These are phyloP conservation scores for Calocera viscosa DNA, from an alignment of 768 basidiomycete species.

Conservation along the genomic window DNA sequence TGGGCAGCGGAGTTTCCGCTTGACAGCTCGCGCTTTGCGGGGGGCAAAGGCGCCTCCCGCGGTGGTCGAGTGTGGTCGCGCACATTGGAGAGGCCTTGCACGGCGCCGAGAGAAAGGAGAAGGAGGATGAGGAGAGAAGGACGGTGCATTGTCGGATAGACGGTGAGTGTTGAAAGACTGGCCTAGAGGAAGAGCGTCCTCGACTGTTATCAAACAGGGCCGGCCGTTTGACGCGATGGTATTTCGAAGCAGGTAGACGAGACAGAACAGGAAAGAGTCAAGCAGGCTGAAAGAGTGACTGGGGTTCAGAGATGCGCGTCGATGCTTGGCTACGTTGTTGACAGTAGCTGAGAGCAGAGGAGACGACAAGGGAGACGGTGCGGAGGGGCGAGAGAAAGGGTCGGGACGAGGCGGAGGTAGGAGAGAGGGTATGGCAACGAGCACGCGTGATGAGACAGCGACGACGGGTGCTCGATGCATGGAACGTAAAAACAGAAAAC, in stretches of 20 bases:
- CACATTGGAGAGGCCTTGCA: not conserved
- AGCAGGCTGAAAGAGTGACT: not conserved
- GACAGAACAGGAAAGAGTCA: not conserved
- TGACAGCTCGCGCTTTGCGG: constrained; percentile 7
- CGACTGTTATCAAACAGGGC: not conserved
- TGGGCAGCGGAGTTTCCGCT: constrained; percentile 1
- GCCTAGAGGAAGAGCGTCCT: not conserved
- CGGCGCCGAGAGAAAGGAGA: not conserved
- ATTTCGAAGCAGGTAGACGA: not conserved
- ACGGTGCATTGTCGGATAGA: constrained; percentile 9
- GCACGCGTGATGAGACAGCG: not conserved
- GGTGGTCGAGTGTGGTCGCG: not conserved
- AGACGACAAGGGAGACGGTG: constrained; percentile 40
- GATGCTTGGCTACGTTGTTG: constrained; percentile 44
- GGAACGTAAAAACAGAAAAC: constrained; percentile 10
- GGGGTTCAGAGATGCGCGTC: constrained; percentile 41
- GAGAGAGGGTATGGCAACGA: constrained; percentile 5
- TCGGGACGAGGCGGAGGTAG: not conserved
- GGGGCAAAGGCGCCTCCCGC: constrained; percentile 9
- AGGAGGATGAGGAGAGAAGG: not conserved
- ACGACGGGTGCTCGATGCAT: not conserved
- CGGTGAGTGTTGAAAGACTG: constrained; percentile 4
- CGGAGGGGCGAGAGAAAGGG: constrained; percentile 46
- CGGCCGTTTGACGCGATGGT: not conserved
- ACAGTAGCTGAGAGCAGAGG: constrained; percentile 22